These are phyloP conservation scores for Kodamaea nitidulidarum DNA, from an alignment of 805 yeast species.

Conservation along the genomic window DNA sequence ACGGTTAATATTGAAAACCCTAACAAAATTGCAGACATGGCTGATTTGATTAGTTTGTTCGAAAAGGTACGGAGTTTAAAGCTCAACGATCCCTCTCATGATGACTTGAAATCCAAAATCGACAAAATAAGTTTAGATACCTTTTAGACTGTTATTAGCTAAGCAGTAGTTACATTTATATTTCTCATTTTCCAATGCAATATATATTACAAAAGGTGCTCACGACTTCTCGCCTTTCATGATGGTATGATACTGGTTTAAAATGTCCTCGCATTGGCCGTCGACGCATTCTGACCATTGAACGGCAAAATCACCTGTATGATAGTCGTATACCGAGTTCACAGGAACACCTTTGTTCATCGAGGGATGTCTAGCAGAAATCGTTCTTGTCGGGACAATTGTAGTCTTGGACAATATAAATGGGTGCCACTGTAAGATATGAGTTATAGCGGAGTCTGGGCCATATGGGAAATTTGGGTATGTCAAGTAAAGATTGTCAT, in stretches of 20 bases:
- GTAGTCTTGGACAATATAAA: constrained; percentile 67
- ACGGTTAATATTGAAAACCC: constrained; percentile 58
- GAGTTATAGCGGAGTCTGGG: constrained; percentile 73
- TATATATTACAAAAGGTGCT: background rate
- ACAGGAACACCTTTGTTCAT: constrained; percentile 11
- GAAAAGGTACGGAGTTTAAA: constrained; percentile 17
- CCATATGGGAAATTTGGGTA: constrained; percentile 58
- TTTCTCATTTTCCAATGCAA: constrained; percentile 2
- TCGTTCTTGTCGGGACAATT: constrained; percentile 52
- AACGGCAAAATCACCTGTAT: constrained; percentile 64
- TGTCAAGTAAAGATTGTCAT: constrained; percentile 64
- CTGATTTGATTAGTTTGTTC: constrained; percentile 31
- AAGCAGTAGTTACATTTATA: background rate
- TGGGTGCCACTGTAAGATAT: constrained; percentile 94
- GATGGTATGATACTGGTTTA: constrained; percentile 17
- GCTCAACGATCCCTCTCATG: constrained; percentile 3
- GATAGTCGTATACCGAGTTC: constrained; percentile 36
- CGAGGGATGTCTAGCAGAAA: constrained; percentile 26
- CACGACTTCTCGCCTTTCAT: constrained; percentile 2
- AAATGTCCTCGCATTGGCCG: constrained; percentile 50
- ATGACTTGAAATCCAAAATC: background rate
- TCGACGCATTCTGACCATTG: constrained; percentile 55
- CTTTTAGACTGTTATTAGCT: background rate
- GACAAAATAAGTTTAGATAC: constrained; percentile 7
- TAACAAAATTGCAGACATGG: constrained; percentile 26